Evolutionary conservation across 805 yeast species (phyloP).

Genomic region (Candida insectorum): DNA sequence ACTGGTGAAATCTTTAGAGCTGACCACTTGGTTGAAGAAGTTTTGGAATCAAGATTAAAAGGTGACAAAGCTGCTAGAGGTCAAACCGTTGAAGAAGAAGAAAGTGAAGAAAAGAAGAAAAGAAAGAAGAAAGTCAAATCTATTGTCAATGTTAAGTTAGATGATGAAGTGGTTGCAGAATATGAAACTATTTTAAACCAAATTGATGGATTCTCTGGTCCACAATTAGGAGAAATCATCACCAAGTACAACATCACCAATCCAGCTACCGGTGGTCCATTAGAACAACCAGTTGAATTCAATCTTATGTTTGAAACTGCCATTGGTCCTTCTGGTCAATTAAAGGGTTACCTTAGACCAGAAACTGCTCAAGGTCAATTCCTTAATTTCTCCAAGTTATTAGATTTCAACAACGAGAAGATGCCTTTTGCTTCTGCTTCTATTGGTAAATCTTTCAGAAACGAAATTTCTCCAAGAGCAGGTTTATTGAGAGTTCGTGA

Average conservation of each 20-base stretch:
- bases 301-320: slow-evolving; percentile 99
- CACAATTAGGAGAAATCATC: slow-evolving; percentile 87
- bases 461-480: slow-evolving; percentile 97
- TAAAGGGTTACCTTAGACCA: slow-evolving; percentile 95
- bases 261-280: slow-evolving; percentile 83
- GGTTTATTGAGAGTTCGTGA: slow-evolving; percentile 98
- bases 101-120: slow-evolving; percentile 67
- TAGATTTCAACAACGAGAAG: slow-evolving; percentile 90
- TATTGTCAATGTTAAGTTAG: slow-evolving; percentile 82
- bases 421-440: slow-evolving; percentile 99
- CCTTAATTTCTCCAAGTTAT: slow-evolving; percentile 86
- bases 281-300: slow-evolving; percentile 91
- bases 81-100: slow-evolving; percentile 48
- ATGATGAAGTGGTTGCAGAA: slow-evolving; percentile 73
- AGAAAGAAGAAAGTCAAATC: slow-evolving; percentile 90
- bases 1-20: slow-evolving; percentile 99
- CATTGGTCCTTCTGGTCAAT: slow-evolving; percentile 96
- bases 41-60: slow-evolving; percentile 89
- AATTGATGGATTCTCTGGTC: slow-evolving; percentile 94
- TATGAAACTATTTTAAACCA: slow-evolving; percentile 85
- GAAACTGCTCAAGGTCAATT: slow-evolving; percentile 99
- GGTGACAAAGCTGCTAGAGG: slow-evolving; percentile 99
- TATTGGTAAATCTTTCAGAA: slow-evolving; percentile 97
- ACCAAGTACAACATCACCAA: slow-evolving; percentile 77
- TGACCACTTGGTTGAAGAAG: slow-evolving; percentile 97